These are phyloP conservation scores for Phytophthora agathidicida DNA, from an alignment of 352 stramenopile species.

Conservation along the genomic window DNA sequence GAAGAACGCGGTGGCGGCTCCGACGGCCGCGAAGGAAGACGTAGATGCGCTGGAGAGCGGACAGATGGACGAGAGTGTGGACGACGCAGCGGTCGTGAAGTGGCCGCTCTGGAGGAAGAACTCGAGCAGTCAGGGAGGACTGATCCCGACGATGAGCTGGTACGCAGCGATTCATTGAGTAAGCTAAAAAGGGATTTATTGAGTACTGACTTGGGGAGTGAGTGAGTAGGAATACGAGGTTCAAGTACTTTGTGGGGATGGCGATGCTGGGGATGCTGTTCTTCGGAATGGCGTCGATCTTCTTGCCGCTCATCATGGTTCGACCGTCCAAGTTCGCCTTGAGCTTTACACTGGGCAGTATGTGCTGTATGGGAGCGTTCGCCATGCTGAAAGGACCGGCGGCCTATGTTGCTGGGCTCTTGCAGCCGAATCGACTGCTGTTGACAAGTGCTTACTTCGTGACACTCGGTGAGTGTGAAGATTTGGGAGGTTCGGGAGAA, in stretches of 20 bases:
- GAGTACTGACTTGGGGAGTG: too few relatives aligned
- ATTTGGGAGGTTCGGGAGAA: not conserved
- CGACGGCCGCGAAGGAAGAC: conserved; percentile 19
- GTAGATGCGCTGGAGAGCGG: conserved; percentile 58
- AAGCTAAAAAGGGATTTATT: not conserved
- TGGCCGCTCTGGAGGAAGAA: conserved; percentile 57
- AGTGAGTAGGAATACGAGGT: conserved; percentile 78
- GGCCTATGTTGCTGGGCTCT: conserved; percentile 55
- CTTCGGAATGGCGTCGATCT: conserved; percentile 85
- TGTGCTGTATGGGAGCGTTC: conserved; percentile 76
- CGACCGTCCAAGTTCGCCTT: conserved; percentile 84
- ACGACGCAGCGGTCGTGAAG: conserved; percentile 29
- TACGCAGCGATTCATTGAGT: conserved; percentile 9
- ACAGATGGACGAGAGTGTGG: conserved; percentile 20
- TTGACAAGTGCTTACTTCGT: conserved; percentile 75
- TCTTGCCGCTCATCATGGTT: conserved; percentile 80
- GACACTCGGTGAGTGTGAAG: conserved; percentile 59
- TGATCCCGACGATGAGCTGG: conserved; percentile 68
- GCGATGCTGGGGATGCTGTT: conserved; percentile 75
- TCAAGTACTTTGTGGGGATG: conserved; percentile 85
- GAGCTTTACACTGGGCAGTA: conserved; percentile 82
- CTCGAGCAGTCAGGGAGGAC: conserved; percentile 31
- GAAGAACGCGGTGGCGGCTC: conserved; percentile 34
- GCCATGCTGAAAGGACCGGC: conserved; percentile 79
- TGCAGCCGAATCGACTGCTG: conserved; percentile 69